phyloP scores from a whole-genome alignment of 164 flowering plant genomes.

The Buxus sempervirens region DNA sequence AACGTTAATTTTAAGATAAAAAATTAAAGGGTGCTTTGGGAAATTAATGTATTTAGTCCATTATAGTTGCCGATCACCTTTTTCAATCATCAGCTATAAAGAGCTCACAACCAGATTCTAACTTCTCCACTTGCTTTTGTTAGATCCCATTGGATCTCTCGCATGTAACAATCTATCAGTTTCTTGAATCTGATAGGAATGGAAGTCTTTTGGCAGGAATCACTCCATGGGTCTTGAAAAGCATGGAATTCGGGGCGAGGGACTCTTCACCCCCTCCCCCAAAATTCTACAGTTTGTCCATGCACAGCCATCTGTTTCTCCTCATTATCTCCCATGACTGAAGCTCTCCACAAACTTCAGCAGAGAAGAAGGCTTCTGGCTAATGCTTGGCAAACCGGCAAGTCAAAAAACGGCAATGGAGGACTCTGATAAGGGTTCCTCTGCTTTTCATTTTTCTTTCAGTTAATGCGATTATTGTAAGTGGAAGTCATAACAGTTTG shows the following conservation, averaged over 20 bases:
- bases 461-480: constrained; percentile 9
- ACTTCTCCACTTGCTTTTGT: constrained; percentile 24
- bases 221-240: constrained; percentile 34
- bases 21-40: background rate
- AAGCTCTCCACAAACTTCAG: background rate
- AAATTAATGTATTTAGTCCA: background rate
- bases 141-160: constrained; percentile 24
- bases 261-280: background rate
- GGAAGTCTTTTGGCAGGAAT: constrained; percentile 23
- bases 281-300: background rate
- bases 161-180: constrained; percentile 10
- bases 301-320: background rate
- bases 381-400: constrained; percentile 50
- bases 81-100: constrained; percentile 28
- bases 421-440: constrained; percentile 2
- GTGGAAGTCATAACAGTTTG: background rate
- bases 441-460: background rate
- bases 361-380: constrained; percentile 21
- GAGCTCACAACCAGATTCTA: constrained; percentile 11
- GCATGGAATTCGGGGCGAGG: constrained; percentile 1
- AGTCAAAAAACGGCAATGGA: constrained; percentile 56
- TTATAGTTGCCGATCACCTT: constrained; percentile 1
- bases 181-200: constrained; percentile 15
- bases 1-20: too few relatives aligned
- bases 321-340: background rate